Base-by-base conservation (phyloP, 306 rosid species). In the Sindora glabra region DNA sequence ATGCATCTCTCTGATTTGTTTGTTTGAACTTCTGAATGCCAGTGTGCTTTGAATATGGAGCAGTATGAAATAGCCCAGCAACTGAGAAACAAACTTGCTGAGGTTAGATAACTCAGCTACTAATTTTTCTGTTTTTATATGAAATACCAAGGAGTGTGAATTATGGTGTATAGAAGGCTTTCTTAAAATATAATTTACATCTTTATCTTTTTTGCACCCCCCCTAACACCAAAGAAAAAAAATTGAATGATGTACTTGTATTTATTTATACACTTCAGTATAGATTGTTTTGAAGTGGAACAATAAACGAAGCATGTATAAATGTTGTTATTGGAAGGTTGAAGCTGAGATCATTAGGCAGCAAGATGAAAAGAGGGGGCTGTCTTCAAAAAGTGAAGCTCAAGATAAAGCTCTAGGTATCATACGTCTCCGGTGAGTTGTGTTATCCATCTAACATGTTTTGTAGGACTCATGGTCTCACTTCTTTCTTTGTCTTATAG, bases 41-140 rank as follows among this genome's bases (percentile, higher is more conserved):
- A 88, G 96, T 81, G 76, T 68, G 96, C 98, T 42, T 73, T 91
- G 62, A 91, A 91, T 57, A 69, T 74, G 82, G 95, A 91, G 70
- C 77, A 91, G 79, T 91, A 91, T 76, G 96, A 88, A 53, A 75
- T 78, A 59, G 98, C 96, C 18, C 78, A 83, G 66, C 84, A 88
- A 74, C 82, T 91, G 81, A 80, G 95, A 60, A 88, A 69, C 74
- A 91, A 83, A 71, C 83, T 91, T 53, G 57, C 98, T 4, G 98
- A 91, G 95, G 92, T 91, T 55, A 75, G 94, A 51, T 50, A 59
- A 60, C 33, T 67, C 5, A 6, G 6, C 25, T 9, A 24, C 33
- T 40, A 7, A 18, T 48, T n/a, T n/a, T n/a, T 36, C 47, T 17
- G 48, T 34, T 57, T 19, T n/a, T 16, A 51, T 62, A 29, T 21